Evolutionary conservation across 2,329 filamentous ascomycete genomes (phyloP).

Genomic region (Ophiocordyceps sinensis): DNA sequence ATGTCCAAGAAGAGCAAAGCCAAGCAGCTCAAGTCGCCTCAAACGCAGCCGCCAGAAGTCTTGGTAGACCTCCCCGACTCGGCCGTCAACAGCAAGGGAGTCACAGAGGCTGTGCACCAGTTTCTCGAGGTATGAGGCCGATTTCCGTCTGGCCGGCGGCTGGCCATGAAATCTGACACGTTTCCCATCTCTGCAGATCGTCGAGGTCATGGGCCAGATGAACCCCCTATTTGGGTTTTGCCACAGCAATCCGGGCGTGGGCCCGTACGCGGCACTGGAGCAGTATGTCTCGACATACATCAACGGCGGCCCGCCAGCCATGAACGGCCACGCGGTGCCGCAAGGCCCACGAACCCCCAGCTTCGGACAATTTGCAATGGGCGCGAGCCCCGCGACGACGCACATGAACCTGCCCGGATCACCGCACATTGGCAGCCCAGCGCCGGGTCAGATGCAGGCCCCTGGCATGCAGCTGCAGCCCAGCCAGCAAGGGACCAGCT

Average conservation of each 20-base stretch:
- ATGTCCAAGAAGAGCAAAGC: slow-evolving; percentile 53
- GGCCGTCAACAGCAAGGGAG: slow-evolving; percentile 42
- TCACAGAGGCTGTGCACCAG: slow-evolving; percentile 46
- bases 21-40: slow-evolving; percentile 44
- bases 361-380: slow-evolving; percentile 43
- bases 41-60: slow-evolving; percentile 41
- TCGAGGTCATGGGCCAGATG: slow-evolving; percentile 54
- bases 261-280: slow-evolving; percentile 44
- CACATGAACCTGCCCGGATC: slow-evolving; percentile 49
- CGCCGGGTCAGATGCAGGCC: slow-evolving; percentile 46
- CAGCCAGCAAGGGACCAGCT: slow-evolving; percentile 53
- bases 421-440: slow-evolving; percentile 45
- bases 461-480: slow-evolving; percentile 53
- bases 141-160: slow-evolving; percentile 2
- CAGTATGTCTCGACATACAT: slow-evolving; percentile 40
- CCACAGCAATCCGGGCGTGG: slow-evolving; percentile 36
- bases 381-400: slow-evolving; percentile 43
- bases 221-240: slow-evolving; percentile 46
- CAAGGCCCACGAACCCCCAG: slow-evolving; percentile 38
- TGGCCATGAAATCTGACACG: slow-evolving; percentile 3
- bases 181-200: slow-evolving; percentile 27
- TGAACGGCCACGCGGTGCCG: slow-evolving; percentile 35
- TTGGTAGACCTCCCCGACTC: slow-evolving; percentile 43
- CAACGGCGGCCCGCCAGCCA: slow-evolving; percentile 20
- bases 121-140: slow-evolving; percentile 43